phyloP scores from a whole-genome alignment of 176 grass and related monocot species.

The Cocos nucifera region DNA sequence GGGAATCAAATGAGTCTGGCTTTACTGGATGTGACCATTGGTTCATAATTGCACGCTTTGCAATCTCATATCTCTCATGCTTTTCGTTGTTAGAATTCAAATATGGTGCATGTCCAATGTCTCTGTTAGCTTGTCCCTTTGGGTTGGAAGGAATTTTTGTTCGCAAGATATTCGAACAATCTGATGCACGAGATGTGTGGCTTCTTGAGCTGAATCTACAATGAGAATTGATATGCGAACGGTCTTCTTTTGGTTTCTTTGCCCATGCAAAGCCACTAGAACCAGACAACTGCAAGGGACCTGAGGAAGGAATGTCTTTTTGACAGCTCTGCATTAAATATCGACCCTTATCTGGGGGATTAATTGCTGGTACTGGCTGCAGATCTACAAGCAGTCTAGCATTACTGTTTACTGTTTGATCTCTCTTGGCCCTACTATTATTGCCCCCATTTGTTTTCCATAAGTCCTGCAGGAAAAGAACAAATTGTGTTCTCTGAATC shows the following conservation, averaged over 20 bases:
- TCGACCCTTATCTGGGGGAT: slow-evolving; percentile 13
- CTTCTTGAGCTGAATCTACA: slow-evolving; percentile 6
- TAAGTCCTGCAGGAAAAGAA: slow-evolving; percentile 3
- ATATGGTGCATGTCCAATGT: not conserved
- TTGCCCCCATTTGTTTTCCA: not conserved
- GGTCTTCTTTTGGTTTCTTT: slow-evolving; percentile 51
- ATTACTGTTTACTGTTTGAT: slow-evolving; percentile 20
- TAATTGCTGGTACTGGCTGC: slow-evolving; percentile 28
- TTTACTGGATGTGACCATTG: no score
- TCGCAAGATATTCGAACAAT: not conserved
- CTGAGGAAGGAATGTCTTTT: slow-evolving; percentile 20
- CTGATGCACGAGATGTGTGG: not conserved
- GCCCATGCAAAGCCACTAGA: slow-evolving; percentile 61
- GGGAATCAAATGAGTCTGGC: slow-evolving; percentile 25
- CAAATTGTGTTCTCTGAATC: no score
- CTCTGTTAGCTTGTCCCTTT: not conserved
- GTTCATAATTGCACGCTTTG: no score
- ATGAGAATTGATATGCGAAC: slow-evolving; percentile 1
- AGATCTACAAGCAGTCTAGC: slow-evolving; percentile 39
- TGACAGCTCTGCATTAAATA: slow-evolving; percentile 22
- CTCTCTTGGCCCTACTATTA: slow-evolving; percentile 8
- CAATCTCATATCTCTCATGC: slow-evolving; percentile 8
- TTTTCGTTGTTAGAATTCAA: slow-evolving; percentile 18
- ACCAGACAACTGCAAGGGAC: slow-evolving; percentile 30
- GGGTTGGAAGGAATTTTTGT: not conserved